Conservation (phyloP, 768 basidiomycete species). For the Termitomyces sp. region DNA sequence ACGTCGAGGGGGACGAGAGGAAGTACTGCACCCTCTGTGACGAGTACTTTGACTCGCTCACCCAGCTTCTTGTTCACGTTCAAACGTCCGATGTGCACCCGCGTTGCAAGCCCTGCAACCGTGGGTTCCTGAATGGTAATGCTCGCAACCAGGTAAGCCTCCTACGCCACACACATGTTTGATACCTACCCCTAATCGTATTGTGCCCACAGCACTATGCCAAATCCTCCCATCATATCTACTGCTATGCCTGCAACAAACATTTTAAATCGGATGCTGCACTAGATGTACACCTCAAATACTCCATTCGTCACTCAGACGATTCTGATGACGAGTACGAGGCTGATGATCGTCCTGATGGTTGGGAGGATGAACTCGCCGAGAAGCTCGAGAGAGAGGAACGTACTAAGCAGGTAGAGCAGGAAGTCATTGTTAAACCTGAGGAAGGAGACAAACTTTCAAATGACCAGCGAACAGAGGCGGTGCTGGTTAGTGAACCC, state of each 20-base stretch:
- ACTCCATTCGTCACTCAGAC: constrained; percentile 8
- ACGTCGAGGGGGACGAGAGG: background rate
- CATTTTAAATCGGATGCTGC: constrained; percentile 2
- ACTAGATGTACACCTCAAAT: constrained; percentile 3
- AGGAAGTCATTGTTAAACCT: background rate
- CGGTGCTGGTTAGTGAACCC: constrained; percentile 7
- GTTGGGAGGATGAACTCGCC: constrained; percentile 15
- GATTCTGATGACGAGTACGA: constrained; percentile 7
- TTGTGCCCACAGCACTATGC: constrained; percentile 4
- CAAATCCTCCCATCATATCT: constrained; percentile 4
- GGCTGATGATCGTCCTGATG: background rate
- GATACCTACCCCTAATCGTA: background rate
- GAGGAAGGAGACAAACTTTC: background rate
- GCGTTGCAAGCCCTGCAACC: constrained; percentile 2
- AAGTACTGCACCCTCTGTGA: constrained; percentile 3
- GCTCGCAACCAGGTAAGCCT: constrained; percentile 5
- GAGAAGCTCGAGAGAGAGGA: constrained; percentile 1
- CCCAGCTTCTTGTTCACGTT: background rate
- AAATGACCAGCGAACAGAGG: constrained; percentile 3
- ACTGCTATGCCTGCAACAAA: constrained; percentile 8
- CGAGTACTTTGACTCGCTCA: background rate
- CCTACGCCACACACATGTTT: background rate
- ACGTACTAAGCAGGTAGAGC: constrained; percentile 1
- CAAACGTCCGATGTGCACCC: constrained; percentile 2
- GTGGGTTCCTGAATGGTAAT: constrained; percentile 7